phyloP scores from a whole-genome alignment of 2,329 filamentous ascomycete species.

The Fusarium phyllophilum region DNA sequence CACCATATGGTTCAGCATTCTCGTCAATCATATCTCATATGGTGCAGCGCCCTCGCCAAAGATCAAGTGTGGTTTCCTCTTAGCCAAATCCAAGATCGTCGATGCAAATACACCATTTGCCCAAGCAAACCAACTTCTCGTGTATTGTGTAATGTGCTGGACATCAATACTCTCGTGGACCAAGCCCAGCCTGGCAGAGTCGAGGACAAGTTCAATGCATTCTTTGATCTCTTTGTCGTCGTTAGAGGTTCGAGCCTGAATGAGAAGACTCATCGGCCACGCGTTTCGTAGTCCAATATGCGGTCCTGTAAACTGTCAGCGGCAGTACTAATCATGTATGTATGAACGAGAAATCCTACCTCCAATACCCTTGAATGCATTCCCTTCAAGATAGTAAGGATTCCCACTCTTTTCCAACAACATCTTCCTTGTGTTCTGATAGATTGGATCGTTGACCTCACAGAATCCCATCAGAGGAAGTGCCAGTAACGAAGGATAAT shows the following conservation, averaged over 20 bases:
- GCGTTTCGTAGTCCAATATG: conserved; percentile 87
- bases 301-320: conserved; percentile 55
- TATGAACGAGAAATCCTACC: conserved; percentile 59
- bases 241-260: conserved; percentile 90
- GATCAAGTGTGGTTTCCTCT: conserved; percentile 86
- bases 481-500: conserved; percentile 82
- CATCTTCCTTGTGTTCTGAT: conserved; percentile 86
- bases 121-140: conserved; percentile 96
- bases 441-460: conserved; percentile 71
- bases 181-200: conserved; percentile 79
- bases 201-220: conserved; percentile 78
- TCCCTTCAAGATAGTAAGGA: conserved; percentile 86
- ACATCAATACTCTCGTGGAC: conserved; percentile 95
- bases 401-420: conserved; percentile 80
- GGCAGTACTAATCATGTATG: background rate
- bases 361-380: conserved; percentile 86
- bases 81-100: conserved; percentile 89
- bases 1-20: background rate
- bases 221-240: conserved; percentile 83
- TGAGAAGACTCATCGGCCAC: conserved; percentile 95
- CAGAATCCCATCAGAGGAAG: conserved; percentile 84
- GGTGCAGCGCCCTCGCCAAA: conserved; percentile 73
- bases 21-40: conserved; percentile 60
- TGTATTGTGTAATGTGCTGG: conserved; percentile 72
- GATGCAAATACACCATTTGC: conserved; percentile 96